Percentiles rank a stretch among this genome's conserved stretches.
These are phyloP conservation scores for Blakeslea trispora DNA, from an alignment of 371 early-diverging fungal genomes.

Conservation along the genomic window DNA sequence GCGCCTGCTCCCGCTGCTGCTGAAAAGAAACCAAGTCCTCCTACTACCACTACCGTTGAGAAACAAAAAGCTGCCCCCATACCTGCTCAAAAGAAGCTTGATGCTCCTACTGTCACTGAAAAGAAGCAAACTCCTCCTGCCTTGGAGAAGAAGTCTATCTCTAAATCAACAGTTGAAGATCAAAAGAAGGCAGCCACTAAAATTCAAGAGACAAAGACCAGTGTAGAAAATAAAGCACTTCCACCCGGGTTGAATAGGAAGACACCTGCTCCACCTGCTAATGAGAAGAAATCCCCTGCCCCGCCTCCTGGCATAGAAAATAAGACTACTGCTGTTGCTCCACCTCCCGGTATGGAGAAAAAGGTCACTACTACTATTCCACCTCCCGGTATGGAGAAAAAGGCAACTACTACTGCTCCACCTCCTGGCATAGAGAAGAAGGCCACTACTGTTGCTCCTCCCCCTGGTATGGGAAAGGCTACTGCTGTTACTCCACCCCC, in stretches of 20 bases:
- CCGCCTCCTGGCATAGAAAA: conserved; percentile 2
- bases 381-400: neutral
- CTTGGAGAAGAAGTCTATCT: neutral
- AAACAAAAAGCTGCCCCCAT: neutral
- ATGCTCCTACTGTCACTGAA: conserved; percentile 15
- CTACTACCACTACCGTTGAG: neutral
- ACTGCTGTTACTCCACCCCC: no score
- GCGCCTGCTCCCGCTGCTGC: conserved; percentile 1
- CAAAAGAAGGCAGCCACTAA: neutral
- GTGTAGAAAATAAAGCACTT: neutral
- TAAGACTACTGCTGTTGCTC: neutral
- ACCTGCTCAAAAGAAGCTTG: neutral
- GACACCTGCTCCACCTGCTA: neutral
- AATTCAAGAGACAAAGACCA: neutral
- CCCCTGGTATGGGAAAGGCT: no score
- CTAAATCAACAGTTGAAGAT: no score
- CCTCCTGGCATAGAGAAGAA: neutral
- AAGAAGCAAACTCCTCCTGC: conserved; percentile 3
- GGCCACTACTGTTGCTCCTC: no score
- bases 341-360: neutral
- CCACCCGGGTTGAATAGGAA: neutral
- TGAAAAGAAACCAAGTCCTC: conserved; percentile 1
- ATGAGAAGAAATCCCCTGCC: conserved; percentile 3
- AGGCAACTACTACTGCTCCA: no score
- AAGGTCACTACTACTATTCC: neutral